Percentiles rank a stretch among this genome's conserved stretches.
These are phyloP conservation scores for Aspergillus baeticus DNA, from an alignment of 495 filamentous ascomycete genomes.

Conservation along the genomic window DNA sequence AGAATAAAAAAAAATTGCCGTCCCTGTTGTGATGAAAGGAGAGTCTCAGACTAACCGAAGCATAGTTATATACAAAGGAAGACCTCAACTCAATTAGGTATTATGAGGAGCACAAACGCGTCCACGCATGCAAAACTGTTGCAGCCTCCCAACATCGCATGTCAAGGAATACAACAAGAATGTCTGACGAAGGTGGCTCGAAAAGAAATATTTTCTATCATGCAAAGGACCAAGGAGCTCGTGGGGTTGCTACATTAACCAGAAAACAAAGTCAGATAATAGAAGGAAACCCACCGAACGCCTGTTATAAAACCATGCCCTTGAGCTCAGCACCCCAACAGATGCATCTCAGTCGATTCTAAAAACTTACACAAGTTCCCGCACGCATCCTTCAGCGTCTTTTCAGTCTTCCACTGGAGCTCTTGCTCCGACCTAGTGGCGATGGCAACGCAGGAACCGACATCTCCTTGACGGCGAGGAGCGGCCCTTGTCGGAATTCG, in stretches of 20 bases:
- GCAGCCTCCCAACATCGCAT: not conserved
- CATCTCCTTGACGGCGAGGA: conserved; percentile 71
- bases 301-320: conserved; percentile 10
- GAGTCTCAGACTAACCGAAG: not conserved
- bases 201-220: conserved; percentile 16
- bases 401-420: conserved; percentile 85
- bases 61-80: not conserved
- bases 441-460: conserved; percentile 77
- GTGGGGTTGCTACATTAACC: not conserved
- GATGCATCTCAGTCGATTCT: conserved; percentile 35
- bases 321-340: conserved; percentile 7
- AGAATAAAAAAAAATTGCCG: not conserved
- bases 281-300: conserved; percentile 9
- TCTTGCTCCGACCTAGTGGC: conserved; percentile 80
- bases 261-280: not conserved
- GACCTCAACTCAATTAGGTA: not conserved
- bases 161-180: not conserved
- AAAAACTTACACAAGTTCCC: conserved; percentile 76
- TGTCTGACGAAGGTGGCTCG: not conserved
- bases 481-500: conserved; percentile 60
- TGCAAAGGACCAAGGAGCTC: conserved; percentile 9
- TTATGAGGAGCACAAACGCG: not conserved
- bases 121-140: not conserved
- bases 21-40: not conserved
- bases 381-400: conserved; percentile 80